phyloP scores from a whole-genome alignment of 371 early-diverging fungal genomes.

The Apophysomyces variabilis region DNA sequence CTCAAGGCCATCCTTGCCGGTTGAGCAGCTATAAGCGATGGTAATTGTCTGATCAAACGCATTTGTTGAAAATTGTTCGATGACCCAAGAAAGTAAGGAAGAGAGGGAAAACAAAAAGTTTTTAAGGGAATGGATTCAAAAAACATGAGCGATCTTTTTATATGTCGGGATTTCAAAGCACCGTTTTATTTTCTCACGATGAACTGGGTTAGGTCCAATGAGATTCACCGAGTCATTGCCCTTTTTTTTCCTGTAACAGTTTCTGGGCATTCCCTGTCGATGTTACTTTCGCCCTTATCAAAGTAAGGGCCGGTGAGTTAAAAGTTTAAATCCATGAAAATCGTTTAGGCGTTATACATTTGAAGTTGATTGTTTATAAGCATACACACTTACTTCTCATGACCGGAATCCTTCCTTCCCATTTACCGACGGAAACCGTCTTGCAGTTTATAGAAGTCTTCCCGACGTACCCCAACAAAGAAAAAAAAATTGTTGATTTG shows the following conservation, averaged over 20 bases:
- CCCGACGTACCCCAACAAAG: neutral
- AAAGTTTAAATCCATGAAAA: slow-evolving; percentile 7
- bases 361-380: neutral
- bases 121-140: neutral
- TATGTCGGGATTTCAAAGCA: slow-evolving; percentile 3
- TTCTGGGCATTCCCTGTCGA: neutral
- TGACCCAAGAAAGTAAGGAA: neutral
- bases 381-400: neutral
- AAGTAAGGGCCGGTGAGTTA: neutral
- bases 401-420: too few species aligned
- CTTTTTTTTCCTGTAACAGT: slow-evolving; percentile 22
- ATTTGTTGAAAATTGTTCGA: slow-evolving; percentile 8
- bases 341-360: neutral
- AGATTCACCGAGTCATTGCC: neutral
- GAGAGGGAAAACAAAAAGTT: neutral
- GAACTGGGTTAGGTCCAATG: neutral
- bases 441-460: slow-evolving; percentile 3
- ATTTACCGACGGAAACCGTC: neutral
- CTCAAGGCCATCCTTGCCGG: slow-evolving; percentile 7
- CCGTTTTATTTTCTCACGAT: slow-evolving; percentile 2
- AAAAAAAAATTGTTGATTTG: neutral
- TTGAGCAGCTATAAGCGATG: slow-evolving; percentile 6
- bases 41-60: slow-evolving; percentile 1
- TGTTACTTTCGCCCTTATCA: too few species aligned
- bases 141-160: neutral